phyloP scores from a whole-genome alignment of 768 basidiomycete species.

The Leccinellum albellum region DNA sequence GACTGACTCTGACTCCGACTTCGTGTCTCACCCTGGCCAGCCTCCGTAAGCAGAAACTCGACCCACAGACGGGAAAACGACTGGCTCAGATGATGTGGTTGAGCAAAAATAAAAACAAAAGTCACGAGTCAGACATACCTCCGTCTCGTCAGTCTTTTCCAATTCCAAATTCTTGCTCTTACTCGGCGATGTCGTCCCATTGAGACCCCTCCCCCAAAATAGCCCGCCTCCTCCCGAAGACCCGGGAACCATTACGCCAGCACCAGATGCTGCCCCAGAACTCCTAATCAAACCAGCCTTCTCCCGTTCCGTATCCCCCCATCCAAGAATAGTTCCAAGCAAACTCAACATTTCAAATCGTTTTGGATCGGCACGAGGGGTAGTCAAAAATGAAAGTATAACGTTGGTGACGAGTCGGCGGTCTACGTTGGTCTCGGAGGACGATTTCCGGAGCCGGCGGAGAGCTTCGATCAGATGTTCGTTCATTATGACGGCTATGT shows the following conservation, averaged over 20 bases:
- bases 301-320: constrained; percentile 89
- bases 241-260: constrained; percentile 17
- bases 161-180: constrained; percentile 48
- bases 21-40: constrained; percentile 39
- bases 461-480: constrained; percentile 97
- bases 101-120: neutral
- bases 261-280: constrained; percentile 51
- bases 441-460: constrained; percentile 84
- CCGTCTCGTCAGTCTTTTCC: constrained; percentile 81
- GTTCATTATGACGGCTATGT: constrained; percentile 87
- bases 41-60: constrained; percentile 94
- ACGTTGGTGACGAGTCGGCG: constrained; percentile 92
- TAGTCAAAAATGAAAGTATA: constrained; percentile 82
- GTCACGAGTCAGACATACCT: constrained; percentile 41
- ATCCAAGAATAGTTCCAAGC: constrained; percentile 84
- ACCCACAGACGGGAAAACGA: constrained; percentile 98
- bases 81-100: constrained; percentile 39
- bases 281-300: constrained; percentile 59
- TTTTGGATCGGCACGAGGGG: constrained; percentile 88
- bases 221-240: constrained; percentile 17
- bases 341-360: constrained; percentile 95
- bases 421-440: constrained; percentile 86
- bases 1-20: constrained; percentile 10
- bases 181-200: constrained; percentile 27
- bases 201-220: constrained; percentile 20